These are phyloP conservation scores for Brassica balearica DNA, from an alignment of 441 rosid genomes.

Conservation along the genomic window DNA sequence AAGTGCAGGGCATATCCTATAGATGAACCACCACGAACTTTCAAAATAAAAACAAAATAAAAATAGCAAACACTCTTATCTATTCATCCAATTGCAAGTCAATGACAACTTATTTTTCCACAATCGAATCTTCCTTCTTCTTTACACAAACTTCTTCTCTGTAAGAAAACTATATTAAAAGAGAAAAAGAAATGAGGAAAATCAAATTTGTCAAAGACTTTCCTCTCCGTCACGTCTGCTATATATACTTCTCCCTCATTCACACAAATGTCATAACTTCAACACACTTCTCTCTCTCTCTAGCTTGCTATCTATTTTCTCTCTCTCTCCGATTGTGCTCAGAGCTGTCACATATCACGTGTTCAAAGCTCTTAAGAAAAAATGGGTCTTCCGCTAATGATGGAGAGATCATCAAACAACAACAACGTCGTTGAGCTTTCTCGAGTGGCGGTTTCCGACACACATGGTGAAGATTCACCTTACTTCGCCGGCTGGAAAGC, in stretches of 20 bases:
- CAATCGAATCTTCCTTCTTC: constrained; percentile 41
- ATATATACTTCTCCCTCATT: constrained; percentile 44
- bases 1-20: background rate
- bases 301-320: background rate
- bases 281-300: constrained; percentile 51
- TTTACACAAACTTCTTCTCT: constrained; percentile 28
- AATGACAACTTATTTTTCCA: constrained; percentile 38
- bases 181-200: background rate
- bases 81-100: constrained; percentile 43
- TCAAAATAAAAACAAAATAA: constrained; percentile 5
- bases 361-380: constrained; percentile 19
- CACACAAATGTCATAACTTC: constrained; percentile 30
- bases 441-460: constrained; percentile 71
- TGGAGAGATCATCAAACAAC: constrained; percentile 38
- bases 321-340: constrained; percentile 29
- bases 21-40: constrained; percentile 1
- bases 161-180: background rate
- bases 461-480: constrained; percentile 93
- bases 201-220: constrained; percentile 34
- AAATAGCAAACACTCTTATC: constrained; percentile 26
- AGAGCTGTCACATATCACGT: constrained; percentile 20
- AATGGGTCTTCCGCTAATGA: constrained; percentile 43
- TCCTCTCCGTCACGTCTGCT: constrained; percentile 41
- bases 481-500: constrained; percentile 95
- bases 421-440: constrained; percentile 60